Base-by-base conservation (phyloP, 164 flowering plant species). In the Aristolochia fimbriata region DNA sequence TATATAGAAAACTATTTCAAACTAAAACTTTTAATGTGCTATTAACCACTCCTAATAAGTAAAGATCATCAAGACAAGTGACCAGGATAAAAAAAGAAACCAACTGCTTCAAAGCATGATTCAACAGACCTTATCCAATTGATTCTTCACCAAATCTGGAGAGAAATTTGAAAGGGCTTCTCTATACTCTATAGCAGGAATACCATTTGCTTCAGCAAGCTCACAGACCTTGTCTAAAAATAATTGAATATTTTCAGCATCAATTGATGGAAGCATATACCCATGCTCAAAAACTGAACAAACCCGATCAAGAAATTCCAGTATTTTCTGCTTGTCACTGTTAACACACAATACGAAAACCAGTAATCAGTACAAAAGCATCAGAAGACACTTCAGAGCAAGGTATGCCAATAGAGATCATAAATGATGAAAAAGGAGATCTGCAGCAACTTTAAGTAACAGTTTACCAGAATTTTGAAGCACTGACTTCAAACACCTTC, bases 271-370 rank as follows among this genome's bases (percentile, higher is more conserved):
- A 60, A 51, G 63, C 64, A 80, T 59, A 65, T 74, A 78, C n/a
- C 75, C 71, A 49, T 67, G 73, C 78, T 83, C 93, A 73, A 85
- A 88, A 55, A 78, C 68, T 47, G 79, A 77, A 74, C 86, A 86
- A 6, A 88, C 68, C 52, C 85, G 78, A 70, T 83, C 93, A 76
- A 91, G 59, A 65, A 94, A 91, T n/a, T 77, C 69, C 60, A 94
- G 65, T 27, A 85, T 87, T 15, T 73, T 80, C 65, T 76, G 76
- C 76, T 78, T 83, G 62, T 83, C 77, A 67, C 97, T 94, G 91
- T 74, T 75, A n/a, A n/a, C n/a, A 49, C 47, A 63, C 50, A 11
- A 57, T 20, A 57, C 37, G 20, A 33, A 30, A 57, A 17, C 52
- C 47, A 22, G 17, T 31, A 51, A 68, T 48, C 24, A 66, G 59